Base-by-base conservation (phyloP, 495 filamentous ascomycete genomes). In the Echria macrotheca region DNA sequence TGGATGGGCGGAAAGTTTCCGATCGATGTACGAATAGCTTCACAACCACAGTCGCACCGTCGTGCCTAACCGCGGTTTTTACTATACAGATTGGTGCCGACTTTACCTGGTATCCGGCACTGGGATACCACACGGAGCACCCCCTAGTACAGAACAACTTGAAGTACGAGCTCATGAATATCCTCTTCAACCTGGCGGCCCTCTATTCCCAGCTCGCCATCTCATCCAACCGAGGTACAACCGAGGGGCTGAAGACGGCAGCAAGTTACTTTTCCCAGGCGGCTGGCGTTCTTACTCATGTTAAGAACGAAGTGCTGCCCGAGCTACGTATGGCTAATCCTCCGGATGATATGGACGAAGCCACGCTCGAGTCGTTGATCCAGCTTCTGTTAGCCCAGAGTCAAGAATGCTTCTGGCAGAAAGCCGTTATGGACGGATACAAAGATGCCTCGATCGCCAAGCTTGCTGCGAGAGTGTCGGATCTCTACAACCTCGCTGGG, bases 341-440 rank as follows among this genome's bases (percentile, higher is more conserved):
- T 2, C 89, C 91, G 1, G 93, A 97, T 65, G 93, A 98, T 54
- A 96, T 98, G 93, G 93, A 98, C 60, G 76, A 79, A 17, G 76
- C 85, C 59, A 94, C 91, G 0, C 68, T 98, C 21, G 85, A 89
- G 56, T 88, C 88, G 43, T 70, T 96, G 14, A 83, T 87, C 53
- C 77, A 91, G 59, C 75, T 98, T 26, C 75, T 95, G 40, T 75
- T 98, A 1, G 93, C 89, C 11, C 91, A 98, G 61, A 89, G 83
- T 28, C 93, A 98, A 57, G 93, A 98, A 66, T 96, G 91, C 63
- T 96, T 91, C 66, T 98, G 93, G 93, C 85, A 91, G 46, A 97
- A 95, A 61, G 93, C 94, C 2, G 93, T 95, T 17, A 91, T 91
- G 73, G 93, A 96, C 61, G 83, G 83, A 9, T 78, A 95, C 61